Evolutionary conservation across 805 yeast species (phyloP), one percentile per base, ranked within the genome.

Genomic region (Candida peoriensis): DNA sequence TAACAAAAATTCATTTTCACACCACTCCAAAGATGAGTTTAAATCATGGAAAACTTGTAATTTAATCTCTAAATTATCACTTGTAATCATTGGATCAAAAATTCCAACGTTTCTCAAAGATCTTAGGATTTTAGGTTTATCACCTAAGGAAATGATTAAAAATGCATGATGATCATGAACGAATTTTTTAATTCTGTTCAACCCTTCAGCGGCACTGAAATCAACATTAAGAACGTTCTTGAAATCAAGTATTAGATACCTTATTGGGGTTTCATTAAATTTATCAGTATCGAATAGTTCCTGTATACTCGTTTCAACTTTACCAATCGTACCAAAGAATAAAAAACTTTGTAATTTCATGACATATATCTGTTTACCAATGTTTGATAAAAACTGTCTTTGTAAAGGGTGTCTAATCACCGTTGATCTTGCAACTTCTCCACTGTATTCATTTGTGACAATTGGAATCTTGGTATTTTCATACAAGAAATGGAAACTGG

Each of bases 151-250:
- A 20, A 93, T 70, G 18, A 89, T 73, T 53, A 93, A 61, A 44
- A 75, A 81, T 13, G 90, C 81, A 34, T 70, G 68, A 42, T 77
- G 80, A 15, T 82, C 79, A 39, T 74, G 74, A 13, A 87, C 64
- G 48, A 89, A 72, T 43, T 94, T 81, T 54, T 85, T 77, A 41
- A 93, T 81, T 48, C 96, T 69, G 47, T 88, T 77, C 55, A 93
- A 85, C 0, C 97, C 96, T 58, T 93, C 97, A 8, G 96, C 95
- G 0, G 97, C 97, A 30, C 95, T 83, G 50, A 84, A 93, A 59
- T 93, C 98, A 44, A 93, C 76, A 30, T 75, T 75, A 32, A 72
- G 70, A 20, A 93, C 95, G 24, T 81, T 77, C 46, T 80, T 80
- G 71, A 93, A 79, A 60, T 93, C 98, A 31, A 93, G 56, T 33